Percentiles rank a stretch among this genome's conserved stretches.
These are phyloP conservation scores for Clarkia xantiana DNA, from an alignment of 345 rosid genomes.

Conservation along the genomic window DNA sequence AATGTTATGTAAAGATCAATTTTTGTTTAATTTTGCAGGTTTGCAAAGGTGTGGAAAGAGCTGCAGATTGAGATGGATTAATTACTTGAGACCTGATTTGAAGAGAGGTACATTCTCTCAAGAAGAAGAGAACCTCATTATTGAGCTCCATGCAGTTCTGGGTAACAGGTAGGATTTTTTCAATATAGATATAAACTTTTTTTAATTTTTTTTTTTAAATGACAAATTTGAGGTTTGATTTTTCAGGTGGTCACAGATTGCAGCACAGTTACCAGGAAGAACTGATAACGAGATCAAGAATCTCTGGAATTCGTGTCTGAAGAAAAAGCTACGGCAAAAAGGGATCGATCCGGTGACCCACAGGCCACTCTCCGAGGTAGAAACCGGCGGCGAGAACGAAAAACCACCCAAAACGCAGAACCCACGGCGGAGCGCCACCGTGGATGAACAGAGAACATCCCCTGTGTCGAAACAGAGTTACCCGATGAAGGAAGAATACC, in stretches of 20 bases:
- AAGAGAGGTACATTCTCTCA: slow-evolving; percentile 93
- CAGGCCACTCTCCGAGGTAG: slow-evolving; percentile 46
- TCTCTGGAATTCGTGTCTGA: slow-evolving; percentile 61
- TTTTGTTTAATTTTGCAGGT: slow-evolving; percentile 26
- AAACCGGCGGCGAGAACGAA: slow-evolving; percentile 12
- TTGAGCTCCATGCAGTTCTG: slow-evolving; percentile 84
- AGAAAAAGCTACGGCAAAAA: slow-evolving; percentile 52
- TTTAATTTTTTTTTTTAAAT: too few species aligned
- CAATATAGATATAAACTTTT: too few species aligned
- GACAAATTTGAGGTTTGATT: too few species aligned
- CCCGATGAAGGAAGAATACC: slow-evolving; percentile 3
- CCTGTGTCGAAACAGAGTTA: background rate
- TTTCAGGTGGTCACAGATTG: slow-evolving; percentile 67
- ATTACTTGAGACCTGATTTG: slow-evolving; percentile 91
- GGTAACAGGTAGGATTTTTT: slow-evolving; percentile 53
- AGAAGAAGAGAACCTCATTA: slow-evolving; percentile 72
- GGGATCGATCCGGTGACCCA: slow-evolving; percentile 69
- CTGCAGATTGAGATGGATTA: slow-evolving; percentile 92
- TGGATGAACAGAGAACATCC: background rate
- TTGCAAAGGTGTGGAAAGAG: slow-evolving; percentile 96
- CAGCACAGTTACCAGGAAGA: slow-evolving; percentile 53
- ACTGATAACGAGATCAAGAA: slow-evolving; percentile 64
- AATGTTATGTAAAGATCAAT: background rate
- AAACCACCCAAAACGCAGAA: slow-evolving; percentile 1
- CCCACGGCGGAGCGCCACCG: background rate